Percentiles rank a stretch among this genome's conserved stretches.
These are phyloP conservation scores for Rhizopogon vinicolor DNA, from an alignment of 768 basidiomycete genomes.

Conservation along the genomic window DNA sequence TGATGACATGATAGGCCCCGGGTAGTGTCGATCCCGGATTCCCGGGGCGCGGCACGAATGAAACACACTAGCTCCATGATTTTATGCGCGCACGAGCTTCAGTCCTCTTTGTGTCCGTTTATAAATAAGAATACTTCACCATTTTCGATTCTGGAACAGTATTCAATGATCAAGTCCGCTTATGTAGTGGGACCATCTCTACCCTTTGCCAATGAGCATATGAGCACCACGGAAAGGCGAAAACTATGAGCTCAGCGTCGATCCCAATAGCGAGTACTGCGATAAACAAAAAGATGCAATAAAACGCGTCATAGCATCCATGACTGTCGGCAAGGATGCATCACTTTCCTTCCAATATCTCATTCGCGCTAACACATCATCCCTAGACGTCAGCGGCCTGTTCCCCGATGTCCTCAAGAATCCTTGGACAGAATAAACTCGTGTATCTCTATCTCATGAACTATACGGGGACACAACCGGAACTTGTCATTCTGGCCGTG, in stretches of 20 bases:
- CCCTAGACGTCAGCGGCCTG: slow-evolving; percentile 80
- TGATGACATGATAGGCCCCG: too few relatives aligned
- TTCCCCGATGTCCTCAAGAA: slow-evolving; percentile 99
- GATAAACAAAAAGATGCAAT: slow-evolving; percentile 98
- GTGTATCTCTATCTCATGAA: slow-evolving; percentile 99
- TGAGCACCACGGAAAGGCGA: slow-evolving; percentile 76
- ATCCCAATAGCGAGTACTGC: slow-evolving; percentile 94
- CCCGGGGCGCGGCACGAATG: too few relatives aligned
- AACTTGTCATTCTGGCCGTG: slow-evolving; percentile 97
- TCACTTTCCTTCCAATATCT: slow-evolving; percentile 3
- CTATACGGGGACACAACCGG: slow-evolving; percentile 98
- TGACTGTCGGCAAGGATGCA: slow-evolving; percentile 97
- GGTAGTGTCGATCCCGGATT: too few relatives aligned
- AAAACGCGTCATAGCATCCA: slow-evolving; percentile 94
- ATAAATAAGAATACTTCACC: too few relatives aligned
- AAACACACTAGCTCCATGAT: too few relatives aligned
- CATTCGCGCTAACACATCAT: slow-evolving; percentile 2
- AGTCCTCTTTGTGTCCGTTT: too few relatives aligned
- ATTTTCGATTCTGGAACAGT: too few relatives aligned
- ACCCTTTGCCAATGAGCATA: slow-evolving; percentile 32
- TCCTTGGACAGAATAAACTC: slow-evolving; percentile 97
- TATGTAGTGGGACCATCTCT: slow-evolving; percentile 1
- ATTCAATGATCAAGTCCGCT: background rate
- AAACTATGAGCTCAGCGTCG: slow-evolving; percentile 95
- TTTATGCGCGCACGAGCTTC: too few relatives aligned